phyloP scores from a whole-genome alignment of 371 early-diverging fungal species.

The Zopfochytrium polystomum region DNA sequence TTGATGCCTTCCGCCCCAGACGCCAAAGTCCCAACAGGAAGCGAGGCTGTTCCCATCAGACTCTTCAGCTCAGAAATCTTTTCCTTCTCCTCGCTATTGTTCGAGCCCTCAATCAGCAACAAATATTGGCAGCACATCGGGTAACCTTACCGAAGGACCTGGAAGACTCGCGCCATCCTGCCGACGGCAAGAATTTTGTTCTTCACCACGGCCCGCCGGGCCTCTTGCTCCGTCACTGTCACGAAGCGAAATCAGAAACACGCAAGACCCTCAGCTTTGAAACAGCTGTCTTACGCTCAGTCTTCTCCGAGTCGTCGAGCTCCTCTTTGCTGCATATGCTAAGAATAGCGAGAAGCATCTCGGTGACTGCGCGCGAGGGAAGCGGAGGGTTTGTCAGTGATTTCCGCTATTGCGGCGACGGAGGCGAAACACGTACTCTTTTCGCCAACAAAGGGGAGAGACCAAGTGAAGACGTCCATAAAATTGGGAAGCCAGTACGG shows the following conservation, averaged over 20 bases:
- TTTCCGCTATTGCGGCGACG: neutral
- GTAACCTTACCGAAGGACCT: slow-evolving; percentile 64
- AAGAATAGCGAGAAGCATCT: slow-evolving; percentile 90
- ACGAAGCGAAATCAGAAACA: too few species aligned
- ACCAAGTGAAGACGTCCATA: slow-evolving; percentile 96
- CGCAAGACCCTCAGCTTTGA: neutral
- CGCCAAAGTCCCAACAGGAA: slow-evolving; percentile 79
- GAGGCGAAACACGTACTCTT: slow-evolving; percentile 66
- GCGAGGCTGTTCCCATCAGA: slow-evolving; percentile 77
- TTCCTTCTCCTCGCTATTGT: slow-evolving; percentile 74
- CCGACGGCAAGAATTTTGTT: slow-evolving; percentile 92
- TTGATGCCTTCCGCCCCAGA: slow-evolving; percentile 89
- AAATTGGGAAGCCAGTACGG: too few species aligned
- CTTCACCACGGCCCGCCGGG: slow-evolving; percentile 70
- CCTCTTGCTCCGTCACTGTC: slow-evolving; percentile 54
- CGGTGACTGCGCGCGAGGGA: slow-evolving; percentile 67
- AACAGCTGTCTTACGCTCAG: slow-evolving; percentile 2
- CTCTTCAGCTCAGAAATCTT: slow-evolving; percentile 88
- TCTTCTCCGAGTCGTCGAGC: slow-evolving; percentile 36
- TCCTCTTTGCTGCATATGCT: slow-evolving; percentile 82
- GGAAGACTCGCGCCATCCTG: slow-evolving; percentile 83
- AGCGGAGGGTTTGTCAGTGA: too few species aligned
- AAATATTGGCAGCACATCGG: neutral
- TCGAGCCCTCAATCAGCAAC: too few species aligned
- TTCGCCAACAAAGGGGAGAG: slow-evolving; percentile 96